Conservation (phyloP, 2,329 filamentous ascomycete genomes). For the Paraphaeosphaeria sporulosa region DNA sequence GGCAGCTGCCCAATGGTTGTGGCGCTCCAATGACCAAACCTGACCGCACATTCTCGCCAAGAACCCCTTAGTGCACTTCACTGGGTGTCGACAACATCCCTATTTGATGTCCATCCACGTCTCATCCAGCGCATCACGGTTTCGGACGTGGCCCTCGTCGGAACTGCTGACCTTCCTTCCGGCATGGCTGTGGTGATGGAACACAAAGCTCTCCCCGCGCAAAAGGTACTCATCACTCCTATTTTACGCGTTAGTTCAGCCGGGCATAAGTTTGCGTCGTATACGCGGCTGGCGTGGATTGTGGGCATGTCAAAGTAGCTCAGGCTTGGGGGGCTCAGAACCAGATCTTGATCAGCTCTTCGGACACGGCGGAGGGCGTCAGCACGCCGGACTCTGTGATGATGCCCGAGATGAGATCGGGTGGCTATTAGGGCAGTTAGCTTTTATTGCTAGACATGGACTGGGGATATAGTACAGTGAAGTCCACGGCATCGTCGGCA, state of each 20-base stretch:
- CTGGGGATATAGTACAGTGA: constrained; percentile 62
- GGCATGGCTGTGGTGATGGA: constrained; percentile 15
- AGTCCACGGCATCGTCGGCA: constrained; percentile 68
- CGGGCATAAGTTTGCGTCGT: background rate
- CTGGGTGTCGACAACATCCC: background rate
- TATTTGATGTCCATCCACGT: constrained; percentile 2
- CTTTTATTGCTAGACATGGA: background rate
- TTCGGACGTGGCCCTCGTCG: constrained; percentile 19
- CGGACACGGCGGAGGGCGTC: constrained; percentile 73
- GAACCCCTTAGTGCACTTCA: background rate
- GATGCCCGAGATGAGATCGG: constrained; percentile 73
- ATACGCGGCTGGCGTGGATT: background rate
- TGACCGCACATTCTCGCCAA: no score
- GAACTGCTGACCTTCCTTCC: constrained; percentile 22
- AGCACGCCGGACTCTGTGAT: constrained; percentile 79
- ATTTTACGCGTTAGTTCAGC: constrained; percentile 16
- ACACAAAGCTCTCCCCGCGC: constrained; percentile 16
- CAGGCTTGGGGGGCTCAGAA: constrained; percentile 36
- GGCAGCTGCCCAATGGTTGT: no score
- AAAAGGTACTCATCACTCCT: constrained; percentile 17
- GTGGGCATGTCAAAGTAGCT: constrained; percentile 8
- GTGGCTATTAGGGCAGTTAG: constrained; percentile 59
- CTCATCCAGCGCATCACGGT: constrained; percentile 16
- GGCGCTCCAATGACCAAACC: no score
- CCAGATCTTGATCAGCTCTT: constrained; percentile 73